Percentiles rank a stretch among this genome's conserved stretches.
Evolutionary conservation across 768 basidiomycete genomes (phyloP).

Genomic region (Pisolithus tinctorius): DNA sequence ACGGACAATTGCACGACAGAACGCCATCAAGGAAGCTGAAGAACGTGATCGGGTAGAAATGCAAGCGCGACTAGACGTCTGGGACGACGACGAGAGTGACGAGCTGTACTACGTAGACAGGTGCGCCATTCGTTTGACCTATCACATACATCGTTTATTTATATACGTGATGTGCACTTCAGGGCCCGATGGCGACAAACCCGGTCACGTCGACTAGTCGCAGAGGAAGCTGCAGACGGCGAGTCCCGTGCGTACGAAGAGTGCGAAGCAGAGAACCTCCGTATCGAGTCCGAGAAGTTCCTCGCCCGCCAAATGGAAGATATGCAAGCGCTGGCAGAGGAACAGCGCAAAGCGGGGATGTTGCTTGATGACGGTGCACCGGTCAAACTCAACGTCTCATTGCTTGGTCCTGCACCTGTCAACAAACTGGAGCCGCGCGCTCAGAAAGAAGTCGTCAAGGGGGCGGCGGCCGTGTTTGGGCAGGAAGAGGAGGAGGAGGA

Average conservation of each 20-base stretch:
- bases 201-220: constrained; percentile 59
- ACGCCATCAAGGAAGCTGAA: constrained; percentile 66
- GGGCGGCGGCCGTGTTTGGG: constrained; percentile 63
- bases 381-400: constrained; percentile 79
- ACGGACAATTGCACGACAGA: constrained; percentile 67
- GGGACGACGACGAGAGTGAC: constrained; percentile 91
- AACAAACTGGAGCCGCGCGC: constrained; percentile 43
- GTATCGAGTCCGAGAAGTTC: constrained; percentile 90
- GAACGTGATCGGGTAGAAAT: no score
- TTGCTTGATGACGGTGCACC: constrained; percentile 91
- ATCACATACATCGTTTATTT: neutral
- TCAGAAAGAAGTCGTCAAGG: constrained; percentile 40
- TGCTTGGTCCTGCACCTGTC: constrained; percentile 42
- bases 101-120: constrained; percentile 91
- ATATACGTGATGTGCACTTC: neutral
- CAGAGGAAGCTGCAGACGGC: constrained; percentile 80
- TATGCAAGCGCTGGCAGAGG: constrained; percentile 85
- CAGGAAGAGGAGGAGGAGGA: constrained; percentile 84
- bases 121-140: constrained; percentile 28
- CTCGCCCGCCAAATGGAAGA: constrained; percentile 93
- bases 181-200: constrained; percentile 82
- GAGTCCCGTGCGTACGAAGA: constrained; percentile 79
- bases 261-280: constrained; percentile 79
- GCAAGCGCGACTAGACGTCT: constrained; percentile 74
- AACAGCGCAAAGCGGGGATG: constrained; percentile 87